These are phyloP conservation scores for Papiliotrema terrestris DNA, from an alignment of 1,284 basidiomycete species.

Conservation along the genomic window DNA sequence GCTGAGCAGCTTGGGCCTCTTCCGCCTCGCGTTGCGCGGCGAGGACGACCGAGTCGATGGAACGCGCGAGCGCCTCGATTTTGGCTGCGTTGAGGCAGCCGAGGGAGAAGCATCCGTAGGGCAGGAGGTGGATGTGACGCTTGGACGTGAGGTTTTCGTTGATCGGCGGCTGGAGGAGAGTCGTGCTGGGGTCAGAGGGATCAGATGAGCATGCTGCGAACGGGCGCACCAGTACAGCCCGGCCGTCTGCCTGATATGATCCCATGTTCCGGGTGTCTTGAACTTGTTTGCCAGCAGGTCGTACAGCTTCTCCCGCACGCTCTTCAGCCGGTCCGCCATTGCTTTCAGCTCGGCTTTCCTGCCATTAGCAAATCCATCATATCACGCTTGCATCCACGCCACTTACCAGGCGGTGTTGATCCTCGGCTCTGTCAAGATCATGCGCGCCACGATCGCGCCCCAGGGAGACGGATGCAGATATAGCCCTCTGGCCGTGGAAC, in stretches of 20 bases:
- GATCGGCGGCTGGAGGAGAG: constrained; percentile 35
- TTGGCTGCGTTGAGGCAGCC: constrained; percentile 43
- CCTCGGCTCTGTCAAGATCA: constrained; percentile 38
- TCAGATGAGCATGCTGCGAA: too few relatives aligned
- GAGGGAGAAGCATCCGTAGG: constrained; percentile 44
- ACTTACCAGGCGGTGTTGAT: constrained; percentile 65
- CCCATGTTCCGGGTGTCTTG: constrained; percentile 89
- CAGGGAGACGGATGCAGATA: constrained; percentile 44
- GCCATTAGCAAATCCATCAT: not conserved
- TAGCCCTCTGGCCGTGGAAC: constrained; percentile 34
- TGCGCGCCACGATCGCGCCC: constrained; percentile 44
- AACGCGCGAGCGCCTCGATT: constrained; percentile 40
- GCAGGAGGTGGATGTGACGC: constrained; percentile 43
- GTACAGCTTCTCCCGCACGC: constrained; percentile 79
- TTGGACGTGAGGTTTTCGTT: constrained; percentile 34
- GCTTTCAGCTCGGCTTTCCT: constrained; percentile 88
- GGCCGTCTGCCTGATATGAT: constrained; percentile 66
- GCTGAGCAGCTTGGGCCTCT: constrained; percentile 32
- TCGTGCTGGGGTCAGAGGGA: constrained; percentile 23
- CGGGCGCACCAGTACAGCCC: constrained; percentile 47
- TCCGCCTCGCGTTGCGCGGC: constrained; percentile 38
- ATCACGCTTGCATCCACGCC: constrained; percentile 29
- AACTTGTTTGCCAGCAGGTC: constrained; percentile 68
- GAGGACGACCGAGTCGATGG: constrained; percentile 44
- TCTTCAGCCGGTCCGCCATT: constrained; percentile 88